phyloP scores from a whole-genome alignment of 2,329 filamentous ascomycete species.

The Calonectria hawksworthii region DNA sequence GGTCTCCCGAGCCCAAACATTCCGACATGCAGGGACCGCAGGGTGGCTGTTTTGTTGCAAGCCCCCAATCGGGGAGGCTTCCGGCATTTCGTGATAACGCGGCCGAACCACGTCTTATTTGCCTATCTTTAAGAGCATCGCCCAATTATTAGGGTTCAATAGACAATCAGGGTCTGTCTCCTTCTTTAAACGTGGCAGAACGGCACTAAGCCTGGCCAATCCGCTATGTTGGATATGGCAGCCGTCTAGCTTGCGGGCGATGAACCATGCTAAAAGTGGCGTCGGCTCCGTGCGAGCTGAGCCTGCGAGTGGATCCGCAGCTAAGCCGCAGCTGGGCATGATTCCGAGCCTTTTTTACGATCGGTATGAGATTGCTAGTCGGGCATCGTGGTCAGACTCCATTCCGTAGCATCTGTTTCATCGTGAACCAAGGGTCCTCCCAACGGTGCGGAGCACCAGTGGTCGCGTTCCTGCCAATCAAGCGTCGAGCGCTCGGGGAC shows the following conservation, averaged over 20 bases:
- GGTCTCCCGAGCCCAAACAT: not conserved
- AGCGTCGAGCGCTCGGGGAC: not conserved
- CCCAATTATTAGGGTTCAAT: not conserved
- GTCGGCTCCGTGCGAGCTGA: constrained; percentile 2
- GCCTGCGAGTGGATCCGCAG: not conserved
- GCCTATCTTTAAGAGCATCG: not conserved
- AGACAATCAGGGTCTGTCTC: not conserved
- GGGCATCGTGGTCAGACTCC: not conserved
- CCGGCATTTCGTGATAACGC: not conserved
- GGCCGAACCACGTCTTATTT: not conserved
- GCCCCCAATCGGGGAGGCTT: not conserved
- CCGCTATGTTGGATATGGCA: not conserved
- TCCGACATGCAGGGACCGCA: not conserved
- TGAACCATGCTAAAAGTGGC: not conserved
- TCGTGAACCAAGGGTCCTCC: not conserved
- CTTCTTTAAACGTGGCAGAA: not conserved
- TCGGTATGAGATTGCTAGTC: not conserved
- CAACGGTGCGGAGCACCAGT: not conserved
- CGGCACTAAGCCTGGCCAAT: not conserved
- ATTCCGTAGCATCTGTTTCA: not conserved
- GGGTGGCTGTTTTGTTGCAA: not conserved
- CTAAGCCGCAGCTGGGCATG: constrained; percentile 3
- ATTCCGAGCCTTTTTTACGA: not conserved
- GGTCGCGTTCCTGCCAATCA: not conserved
- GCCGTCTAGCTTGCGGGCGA: not conserved